Evolutionary conservation across 2,329 filamentous ascomycete species (phyloP).

Genomic region (Aspergillus hiratsukae): DNA sequence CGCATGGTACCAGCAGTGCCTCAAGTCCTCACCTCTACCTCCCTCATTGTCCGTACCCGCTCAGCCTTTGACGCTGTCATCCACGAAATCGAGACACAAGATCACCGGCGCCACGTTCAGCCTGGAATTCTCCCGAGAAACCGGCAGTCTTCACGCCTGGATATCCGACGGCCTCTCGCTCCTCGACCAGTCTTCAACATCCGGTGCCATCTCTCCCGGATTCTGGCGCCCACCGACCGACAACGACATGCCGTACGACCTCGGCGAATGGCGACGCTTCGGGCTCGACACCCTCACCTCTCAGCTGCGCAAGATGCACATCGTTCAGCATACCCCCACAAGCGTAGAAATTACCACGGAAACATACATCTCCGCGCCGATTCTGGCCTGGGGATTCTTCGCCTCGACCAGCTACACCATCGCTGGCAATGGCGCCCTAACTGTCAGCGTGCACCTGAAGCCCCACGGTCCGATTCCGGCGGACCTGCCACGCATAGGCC

Average conservation of each 20-base stretch:
- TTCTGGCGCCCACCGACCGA: constrained; percentile 32
- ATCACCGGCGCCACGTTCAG: constrained; percentile 5
- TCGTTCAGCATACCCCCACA: constrained; percentile 1
- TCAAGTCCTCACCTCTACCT: background rate
- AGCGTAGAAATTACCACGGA: constrained; percentile 11
- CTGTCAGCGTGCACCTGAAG: constrained; percentile 7
- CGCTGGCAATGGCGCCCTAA: constrained; percentile 6
- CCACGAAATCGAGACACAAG: background rate
- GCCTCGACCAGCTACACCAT: constrained; percentile 13
- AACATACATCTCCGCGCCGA: constrained; percentile 16
- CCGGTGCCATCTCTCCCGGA: constrained; percentile 2
- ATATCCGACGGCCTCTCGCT: background rate
- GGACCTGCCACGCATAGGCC: constrained; percentile 5
- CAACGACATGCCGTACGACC: constrained; percentile 26
- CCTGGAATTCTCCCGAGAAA: constrained; percentile 7
- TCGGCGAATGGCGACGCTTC: constrained; percentile 22
- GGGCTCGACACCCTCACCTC: constrained; percentile 12
- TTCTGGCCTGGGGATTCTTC: constrained; percentile 22
- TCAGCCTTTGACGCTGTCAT: background rate
- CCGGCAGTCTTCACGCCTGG: background rate
- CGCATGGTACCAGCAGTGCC: constrained; percentile 11
- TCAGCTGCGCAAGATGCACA: constrained; percentile 3
- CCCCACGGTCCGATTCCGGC: constrained; percentile 13
- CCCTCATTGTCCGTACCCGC: background rate
- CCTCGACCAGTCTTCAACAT: background rate